Conservation (phyloP, 768 basidiomycete genomes). For the Leccinellum luteum region DNA sequence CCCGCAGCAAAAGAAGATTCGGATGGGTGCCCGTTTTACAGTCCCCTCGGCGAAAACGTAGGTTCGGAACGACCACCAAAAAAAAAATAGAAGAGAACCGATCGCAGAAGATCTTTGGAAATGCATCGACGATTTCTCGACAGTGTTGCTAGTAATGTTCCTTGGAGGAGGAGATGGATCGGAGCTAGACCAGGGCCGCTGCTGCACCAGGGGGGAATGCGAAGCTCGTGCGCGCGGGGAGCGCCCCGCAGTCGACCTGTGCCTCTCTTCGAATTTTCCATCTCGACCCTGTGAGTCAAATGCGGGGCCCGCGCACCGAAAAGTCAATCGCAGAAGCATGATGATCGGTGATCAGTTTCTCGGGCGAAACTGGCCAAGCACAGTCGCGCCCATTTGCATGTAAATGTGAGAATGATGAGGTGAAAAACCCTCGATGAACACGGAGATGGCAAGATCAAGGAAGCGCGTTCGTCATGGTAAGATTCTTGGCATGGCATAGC, state of each 20-base stretch:
- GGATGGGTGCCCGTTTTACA: neutral
- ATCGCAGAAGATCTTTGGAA: neutral
- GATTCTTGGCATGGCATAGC: neutral
- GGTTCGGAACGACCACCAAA: neutral
- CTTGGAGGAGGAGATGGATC: neutral
- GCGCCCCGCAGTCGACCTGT: neutral
- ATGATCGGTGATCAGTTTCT: neutral
- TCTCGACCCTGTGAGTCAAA: neutral
- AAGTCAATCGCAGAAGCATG: neutral
- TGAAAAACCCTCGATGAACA: neutral
- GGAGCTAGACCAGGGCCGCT: neutral
- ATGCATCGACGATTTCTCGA: neutral
- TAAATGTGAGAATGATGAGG: neutral
- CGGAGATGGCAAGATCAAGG: neutral
- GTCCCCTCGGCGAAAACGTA: neutral
- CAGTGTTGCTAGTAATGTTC: neutral
- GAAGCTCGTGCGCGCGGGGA: neutral
- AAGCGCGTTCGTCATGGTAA: neutral
- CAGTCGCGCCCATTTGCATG: neutral
- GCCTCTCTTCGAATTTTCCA: neutral
- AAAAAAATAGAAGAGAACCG: neutral
- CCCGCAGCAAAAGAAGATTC: neutral
- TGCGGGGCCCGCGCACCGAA: neutral
- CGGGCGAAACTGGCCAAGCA: neutral
- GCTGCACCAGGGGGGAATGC: neutral